Evolutionary conservation across 345 rosid genomes (phyloP), one percentile per base, ranked within the genome.

Genomic region (Salix exigua): DNA sequence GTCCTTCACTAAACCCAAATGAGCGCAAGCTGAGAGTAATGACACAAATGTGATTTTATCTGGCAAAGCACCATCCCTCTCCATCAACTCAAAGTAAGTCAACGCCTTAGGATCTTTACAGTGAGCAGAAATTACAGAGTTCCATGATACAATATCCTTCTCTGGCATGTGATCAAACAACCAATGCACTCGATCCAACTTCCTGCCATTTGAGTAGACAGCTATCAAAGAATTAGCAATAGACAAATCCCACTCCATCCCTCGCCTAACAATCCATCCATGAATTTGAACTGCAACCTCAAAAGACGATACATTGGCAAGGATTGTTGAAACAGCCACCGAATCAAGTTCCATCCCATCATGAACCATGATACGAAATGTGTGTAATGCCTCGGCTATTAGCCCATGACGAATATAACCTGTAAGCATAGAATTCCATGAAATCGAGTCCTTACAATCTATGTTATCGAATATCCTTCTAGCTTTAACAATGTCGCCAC

Each of bases 401-500:
- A 92, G 82, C 26, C 91, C 94, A 0, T 92, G 97, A 26, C 78
- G 93, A 82, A 90, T 73, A 73, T 90, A 92, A 64, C 86, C 86
- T 6, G 88, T 85, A 74, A 91, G 75, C 91, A 94, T 89, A 26
- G 97, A 84, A 83, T 92, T 92, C 97, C 97, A 94, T 0, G 97
- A 90, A 48, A 94, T 81, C 33, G 76, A 79, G 70, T 91, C 96
- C 82, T 85, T 89, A 3, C 23, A 48, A 66, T 61, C 81, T 66
- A 90, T 94, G 80, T 78, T 83, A 40, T 91, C 94, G 9, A 91
- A 92, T 68, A 94, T 85, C 83, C 75, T 89, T 71, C 89, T 82
- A 68, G 91, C 97, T 82, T 84, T 87, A 40, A 88, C 91, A 85
- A 92, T 91, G 79, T 94, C 97, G 30, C 97, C 97, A 51, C 98